A percentile compares a stretch with the other conserved stretches of the same genome.
These are phyloP conservation scores for Mycena floridula DNA, from an alignment of 768 basidiomycete species.

Conservation along the genomic window DNA sequence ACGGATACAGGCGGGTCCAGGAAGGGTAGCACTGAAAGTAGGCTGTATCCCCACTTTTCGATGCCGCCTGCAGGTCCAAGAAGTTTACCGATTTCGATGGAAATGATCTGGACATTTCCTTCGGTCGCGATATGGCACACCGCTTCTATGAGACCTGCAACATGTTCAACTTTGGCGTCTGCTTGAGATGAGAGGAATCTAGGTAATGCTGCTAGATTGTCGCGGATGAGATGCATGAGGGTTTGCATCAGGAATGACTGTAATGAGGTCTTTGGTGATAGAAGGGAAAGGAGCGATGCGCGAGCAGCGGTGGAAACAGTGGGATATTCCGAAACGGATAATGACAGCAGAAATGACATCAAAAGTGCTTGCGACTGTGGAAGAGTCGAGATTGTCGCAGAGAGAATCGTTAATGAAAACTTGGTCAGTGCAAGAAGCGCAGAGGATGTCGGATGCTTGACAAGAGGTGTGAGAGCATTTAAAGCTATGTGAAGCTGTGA, in stretches of 20 bases:
- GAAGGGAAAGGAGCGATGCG: constrained; percentile 37
- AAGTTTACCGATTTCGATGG: constrained; percentile 50
- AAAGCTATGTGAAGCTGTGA: constrained; percentile 82
- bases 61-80: constrained; percentile 80
- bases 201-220: constrained; percentile 66
- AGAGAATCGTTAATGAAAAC: constrained; percentile 52
- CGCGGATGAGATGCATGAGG: constrained; percentile 54
- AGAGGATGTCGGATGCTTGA: constrained; percentile 63
- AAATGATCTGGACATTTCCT: constrained; percentile 33
- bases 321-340: constrained; percentile 55
- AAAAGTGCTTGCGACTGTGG: constrained; percentile 63
- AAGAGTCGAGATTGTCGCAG: constrained; percentile 52
- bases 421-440: constrained; percentile 54
- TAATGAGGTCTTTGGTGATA: constrained; percentile 33
- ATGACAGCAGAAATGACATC: constrained; percentile 65
- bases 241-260: constrained; percentile 45
- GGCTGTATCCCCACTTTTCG: constrained; percentile 88
- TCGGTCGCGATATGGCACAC: constrained; percentile 39
- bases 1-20: constrained; percentile 43
- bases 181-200: constrained; percentile 62
- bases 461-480: constrained; percentile 63
- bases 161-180: constrained; percentile 69
- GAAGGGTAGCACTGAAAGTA: constrained; percentile 81
- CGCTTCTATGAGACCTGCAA: constrained; percentile 62
- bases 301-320: constrained; percentile 47